These are phyloP conservation scores for Rhododendron vialii DNA, from an alignment of 148 eudicot species.

Conservation along the genomic window DNA sequence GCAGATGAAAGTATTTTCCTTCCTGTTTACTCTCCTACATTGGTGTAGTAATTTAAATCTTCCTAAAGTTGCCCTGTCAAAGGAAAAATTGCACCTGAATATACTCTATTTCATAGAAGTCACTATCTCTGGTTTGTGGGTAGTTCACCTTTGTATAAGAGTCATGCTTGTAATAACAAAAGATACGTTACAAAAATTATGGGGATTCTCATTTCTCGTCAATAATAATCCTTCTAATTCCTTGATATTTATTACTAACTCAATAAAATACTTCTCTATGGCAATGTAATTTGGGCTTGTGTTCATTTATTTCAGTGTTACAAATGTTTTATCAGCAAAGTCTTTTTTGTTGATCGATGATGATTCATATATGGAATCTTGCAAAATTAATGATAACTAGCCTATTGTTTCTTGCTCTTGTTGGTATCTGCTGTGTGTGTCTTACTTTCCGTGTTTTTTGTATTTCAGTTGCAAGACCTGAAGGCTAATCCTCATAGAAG, in stretches of 20 bases:
- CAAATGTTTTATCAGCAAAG: not conserved
- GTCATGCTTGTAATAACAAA: not conserved
- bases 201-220: not conserved
- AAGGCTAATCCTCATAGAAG: constrained; percentile 93
- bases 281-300: not conserved
- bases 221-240: not conserved
- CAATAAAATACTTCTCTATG: not conserved
- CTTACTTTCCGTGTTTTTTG: constrained; percentile 7
- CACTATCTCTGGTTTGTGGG: not conserved
- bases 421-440: not conserved
- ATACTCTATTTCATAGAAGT: not conserved
- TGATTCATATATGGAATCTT: not conserved
- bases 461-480: constrained; percentile 77
- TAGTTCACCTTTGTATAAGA: not conserved
- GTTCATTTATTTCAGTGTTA: not conserved
- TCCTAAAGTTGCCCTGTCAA: not conserved
- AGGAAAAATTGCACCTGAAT: not conserved
- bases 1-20: not conserved
- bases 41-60: too few species aligned
- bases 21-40: not conserved
- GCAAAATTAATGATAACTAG: not conserved
- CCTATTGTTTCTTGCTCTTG: constrained; percentile 7
- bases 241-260: not conserved
- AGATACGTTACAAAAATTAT: not conserved
- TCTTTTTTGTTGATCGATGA: not conserved